Evolutionary conservation across 768 basidiomycete genomes (phyloP).

Genomic region (Leccinum boreale): DNA sequence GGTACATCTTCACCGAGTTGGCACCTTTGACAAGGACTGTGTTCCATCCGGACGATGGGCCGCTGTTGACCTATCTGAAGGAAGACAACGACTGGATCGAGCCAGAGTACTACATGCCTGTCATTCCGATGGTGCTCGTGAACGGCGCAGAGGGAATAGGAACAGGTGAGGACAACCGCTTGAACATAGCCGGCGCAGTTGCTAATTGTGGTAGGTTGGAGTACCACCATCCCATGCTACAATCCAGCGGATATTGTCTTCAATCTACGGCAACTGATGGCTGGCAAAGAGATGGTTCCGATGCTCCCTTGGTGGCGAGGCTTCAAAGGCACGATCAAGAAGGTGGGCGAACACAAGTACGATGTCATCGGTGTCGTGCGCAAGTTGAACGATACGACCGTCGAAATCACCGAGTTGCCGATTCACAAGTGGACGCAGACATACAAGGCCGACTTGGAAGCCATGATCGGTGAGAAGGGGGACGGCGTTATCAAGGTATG

Average conservation of each 20-base stretch:
- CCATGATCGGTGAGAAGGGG: conserved; percentile 84
- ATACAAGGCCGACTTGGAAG: conserved; percentile 90
- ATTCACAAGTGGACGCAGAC: conserved; percentile 92
- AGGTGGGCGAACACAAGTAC: conserved; percentile 79
- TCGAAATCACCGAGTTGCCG: conserved; percentile 94
- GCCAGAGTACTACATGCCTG: conserved; percentile 92
- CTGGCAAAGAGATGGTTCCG: conserved; percentile 71
- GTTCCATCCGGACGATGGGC: conserved; percentile 83
- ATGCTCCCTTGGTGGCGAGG: conserved; percentile 99
- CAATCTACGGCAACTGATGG: conserved; percentile 86
- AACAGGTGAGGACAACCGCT: conserved; percentile 58
- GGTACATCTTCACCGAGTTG: conserved; percentile 92
- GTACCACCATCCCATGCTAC: conserved; percentile 86
- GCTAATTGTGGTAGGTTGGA: conserved; percentile 68
- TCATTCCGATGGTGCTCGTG: conserved; percentile 83
- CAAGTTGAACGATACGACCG: conserved; percentile 82
- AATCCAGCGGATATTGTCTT: conserved; percentile 88
- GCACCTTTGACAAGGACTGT: conserved; percentile 69
- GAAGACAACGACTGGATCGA: conserved; percentile 88
- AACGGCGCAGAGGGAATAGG: conserved; percentile 98
- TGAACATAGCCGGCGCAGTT: neutral
- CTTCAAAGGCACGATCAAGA: conserved; percentile 85
- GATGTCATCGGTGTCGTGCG: conserved; percentile 70
- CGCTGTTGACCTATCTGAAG: conserved; percentile 75
- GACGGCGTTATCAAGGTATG: conserved; percentile 76